A percentile compares a stretch with the other conserved stretches of the same genome.
Conservation (phyloP, 176 grass and related monocot species). For the Echinochloa phyllopogon region DNA sequence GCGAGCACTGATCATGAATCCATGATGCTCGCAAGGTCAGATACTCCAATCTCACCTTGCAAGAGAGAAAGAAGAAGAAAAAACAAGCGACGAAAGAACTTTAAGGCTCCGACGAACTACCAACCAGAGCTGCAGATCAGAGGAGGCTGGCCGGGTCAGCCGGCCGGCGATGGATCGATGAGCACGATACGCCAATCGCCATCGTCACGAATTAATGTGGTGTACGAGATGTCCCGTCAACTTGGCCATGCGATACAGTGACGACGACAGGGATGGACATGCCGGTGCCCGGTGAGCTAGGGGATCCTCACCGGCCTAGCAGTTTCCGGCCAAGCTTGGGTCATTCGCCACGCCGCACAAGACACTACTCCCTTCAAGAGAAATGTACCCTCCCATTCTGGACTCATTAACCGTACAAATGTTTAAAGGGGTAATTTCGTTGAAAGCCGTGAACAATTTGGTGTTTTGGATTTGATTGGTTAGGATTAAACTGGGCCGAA, state of each 20-base stretch:
- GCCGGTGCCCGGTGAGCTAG: background rate
- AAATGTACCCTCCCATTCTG: no score
- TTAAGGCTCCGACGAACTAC: background rate
- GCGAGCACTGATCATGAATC: no score
- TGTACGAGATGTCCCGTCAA: conserved; percentile 24
- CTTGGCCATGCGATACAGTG: conserved; percentile 12
- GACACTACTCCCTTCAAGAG: no score
- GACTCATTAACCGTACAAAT: no score
- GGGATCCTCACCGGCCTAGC: background rate
- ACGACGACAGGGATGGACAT: background rate
- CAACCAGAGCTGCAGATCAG: background rate
- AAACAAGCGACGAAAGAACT: background rate
- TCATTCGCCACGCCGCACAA: no score
- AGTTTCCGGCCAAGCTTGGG: background rate
- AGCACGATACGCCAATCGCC: background rate
- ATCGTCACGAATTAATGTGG: conserved; percentile 15
- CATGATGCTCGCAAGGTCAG: no score
- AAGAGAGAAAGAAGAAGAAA: background rate
- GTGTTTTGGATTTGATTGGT: no score
- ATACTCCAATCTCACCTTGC: background rate
- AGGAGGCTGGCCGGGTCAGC: background rate
- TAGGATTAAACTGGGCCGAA: no score
- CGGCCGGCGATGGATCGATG: background rate
- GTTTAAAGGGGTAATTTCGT: no score
- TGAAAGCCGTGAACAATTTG: no score